Base-by-base conservation (phyloP, 176 grass and related monocot species). In the Triticum dicoccoides region DNA sequence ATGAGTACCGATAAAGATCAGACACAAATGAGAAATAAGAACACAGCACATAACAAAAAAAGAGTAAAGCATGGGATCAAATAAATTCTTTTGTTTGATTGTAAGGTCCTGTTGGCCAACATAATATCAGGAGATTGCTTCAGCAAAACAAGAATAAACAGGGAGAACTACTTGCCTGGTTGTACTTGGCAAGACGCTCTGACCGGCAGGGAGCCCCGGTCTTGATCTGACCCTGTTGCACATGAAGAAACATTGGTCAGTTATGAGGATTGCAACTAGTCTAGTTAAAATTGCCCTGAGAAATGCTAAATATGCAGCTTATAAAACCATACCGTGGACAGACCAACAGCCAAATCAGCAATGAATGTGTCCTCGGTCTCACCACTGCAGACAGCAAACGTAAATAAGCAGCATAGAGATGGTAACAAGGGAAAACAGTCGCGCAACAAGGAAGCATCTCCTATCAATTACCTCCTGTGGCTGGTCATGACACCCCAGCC, bases 291-390 rank as follows among this genome's bases (percentile, higher is more conserved):
- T 39, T 41, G 39, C 39, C 39, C 39, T 1, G 8, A 41, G 2
- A 41, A 41, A 41, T 41, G 39, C 39, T 9, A 41, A 41, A 1
- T 41, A 47, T 21, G 13, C 7, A 45, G 13, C 25, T 25, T 29
- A 9, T 73, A 17, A 6, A 18, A 29, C 12, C 38, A 84, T 94
- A 98, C 93, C 52, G 93, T 98, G 69, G 96, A 68, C 62, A 98
- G 76, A 51, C 96, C 96, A 76, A 98, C 93, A 2, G 96, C 89
- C 81, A 98, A 80, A 79, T 98, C 93, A 90, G 95, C 93, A 86
- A 98, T 98, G 81, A 98, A 98, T 64, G 93, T 98, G 68, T 98
- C 95, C 78, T 98, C 95, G 1, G 93, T 98, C 85, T 98, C 93
- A 90, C 93, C 93, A 56, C 95, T 95, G 65, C 33, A 88, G 32